Conservation (phyloP, 331 rosid species). For the Pyracantha coccinea region DNA sequence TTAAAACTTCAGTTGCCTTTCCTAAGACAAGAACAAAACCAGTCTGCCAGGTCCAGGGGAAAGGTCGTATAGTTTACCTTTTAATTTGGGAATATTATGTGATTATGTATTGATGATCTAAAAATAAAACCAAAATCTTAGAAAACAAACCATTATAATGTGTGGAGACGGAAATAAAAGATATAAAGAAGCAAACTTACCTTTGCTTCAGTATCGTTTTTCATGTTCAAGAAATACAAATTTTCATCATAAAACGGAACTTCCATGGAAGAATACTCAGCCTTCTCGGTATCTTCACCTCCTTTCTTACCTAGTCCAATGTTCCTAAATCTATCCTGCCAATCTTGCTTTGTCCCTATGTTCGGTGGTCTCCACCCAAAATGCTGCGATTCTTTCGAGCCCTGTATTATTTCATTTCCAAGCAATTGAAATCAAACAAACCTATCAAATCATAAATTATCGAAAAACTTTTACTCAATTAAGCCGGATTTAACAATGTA, state of each 20-base stretch:
- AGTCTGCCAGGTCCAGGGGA: neutral
- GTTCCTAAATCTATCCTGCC: constrained; percentile 77
- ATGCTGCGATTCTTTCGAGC: constrained; percentile 34
- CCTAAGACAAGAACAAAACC: neutral
- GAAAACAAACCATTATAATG: neutral
- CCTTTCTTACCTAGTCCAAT: constrained; percentile 67
- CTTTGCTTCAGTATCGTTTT: constrained; percentile 79
- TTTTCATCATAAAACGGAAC: constrained; percentile 80
- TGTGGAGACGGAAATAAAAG: neutral
- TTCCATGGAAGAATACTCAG: constrained; percentile 57
- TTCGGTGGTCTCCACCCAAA: constrained; percentile 64
- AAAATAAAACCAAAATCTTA: neutral
- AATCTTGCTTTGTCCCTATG: constrained; percentile 73
- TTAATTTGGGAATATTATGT: neutral
- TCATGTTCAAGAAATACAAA: constrained; percentile 64
- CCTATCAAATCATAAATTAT: neutral
- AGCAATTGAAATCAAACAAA: neutral
- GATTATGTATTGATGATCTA: neutral
- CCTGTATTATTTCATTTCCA: constrained; percentile 32
- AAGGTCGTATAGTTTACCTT: neutral
- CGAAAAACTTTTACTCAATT: neutral
- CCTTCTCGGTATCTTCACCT: constrained; percentile 57
- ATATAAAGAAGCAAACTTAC: constrained; percentile 13
- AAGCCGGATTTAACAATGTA: constrained; percentile 1
- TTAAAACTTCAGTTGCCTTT: neutral